Base-by-base conservation (phyloP, 1,284 basidiomycete species). In the Leccinum fallax region DNA sequence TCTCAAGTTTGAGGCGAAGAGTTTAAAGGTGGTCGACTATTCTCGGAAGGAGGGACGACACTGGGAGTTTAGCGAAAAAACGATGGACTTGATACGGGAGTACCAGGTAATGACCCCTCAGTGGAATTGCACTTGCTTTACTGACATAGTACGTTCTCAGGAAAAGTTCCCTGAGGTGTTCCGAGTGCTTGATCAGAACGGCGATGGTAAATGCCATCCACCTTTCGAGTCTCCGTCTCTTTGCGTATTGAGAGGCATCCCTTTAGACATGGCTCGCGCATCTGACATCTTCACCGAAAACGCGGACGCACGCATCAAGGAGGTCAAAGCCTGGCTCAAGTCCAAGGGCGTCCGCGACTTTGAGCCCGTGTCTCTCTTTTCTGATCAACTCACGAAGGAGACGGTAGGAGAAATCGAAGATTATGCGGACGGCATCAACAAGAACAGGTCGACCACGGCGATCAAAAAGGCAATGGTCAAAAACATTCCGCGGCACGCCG, bases 1-100 rank as follows among this genome's bases (percentile, higher is more conserved):
- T 71, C 85, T 99, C 69, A 99, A 99, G 76, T 99, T 98, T 65
- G 97, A 99, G 74, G 93, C 88, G 24, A 98, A 97, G 78, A 86
- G 89, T n/a, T 78, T 96, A 70, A 99, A 99, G 78, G 97, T 99
- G 2, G 84, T 98, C 40, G 94, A 94, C 63, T 98, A 97, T 76
- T 92, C 95, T 28, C 85, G 88, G 66, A 97, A 97, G 78, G 86
- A 89, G 32, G 89, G 88, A 16, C 80, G 86, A 16, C 85, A 88
- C 51, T 99, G 97, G 97, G 97, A 99, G 76, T 99, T 92, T 74
- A 97, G 94, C 67, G 87, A 95, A 66, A 92, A 90, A 73, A 89
- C 96, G 0, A 79, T 96, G 40, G 83, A 90, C 46, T 83, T 98
- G 6, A 85, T 99, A 60, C 81, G 79, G 54, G 89, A 94, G 62